A percentile compares a stretch with the other conserved stretches of the same genome.
These are phyloP conservation scores for Lepiota venenata DNA, from an alignment of 768 basidiomycete species.

Conservation along the genomic window DNA sequence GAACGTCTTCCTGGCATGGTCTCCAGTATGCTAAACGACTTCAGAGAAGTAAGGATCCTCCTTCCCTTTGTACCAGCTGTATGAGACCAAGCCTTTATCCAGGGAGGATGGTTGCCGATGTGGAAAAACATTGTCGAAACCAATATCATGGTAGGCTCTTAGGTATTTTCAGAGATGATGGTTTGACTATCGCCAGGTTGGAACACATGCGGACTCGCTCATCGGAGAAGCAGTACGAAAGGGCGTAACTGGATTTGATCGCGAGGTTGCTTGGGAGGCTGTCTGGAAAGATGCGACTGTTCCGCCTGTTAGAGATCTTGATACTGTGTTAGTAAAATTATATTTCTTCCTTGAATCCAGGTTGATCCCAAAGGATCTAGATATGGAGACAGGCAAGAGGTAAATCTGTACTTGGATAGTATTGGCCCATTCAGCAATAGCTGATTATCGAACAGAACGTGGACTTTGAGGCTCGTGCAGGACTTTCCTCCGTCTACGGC, in stretches of 20 bases:
- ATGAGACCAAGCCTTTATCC: background rate
- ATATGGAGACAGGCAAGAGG: conserved; percentile 64
- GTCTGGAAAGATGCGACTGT: conserved; percentile 71
- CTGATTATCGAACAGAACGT: conserved; percentile 42
- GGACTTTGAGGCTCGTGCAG: conserved; percentile 78
- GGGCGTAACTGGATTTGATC: conserved; percentile 60
- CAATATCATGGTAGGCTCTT: conserved; percentile 60
- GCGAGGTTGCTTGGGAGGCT: conserved; percentile 63
- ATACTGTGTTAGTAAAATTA: conserved; percentile 63
- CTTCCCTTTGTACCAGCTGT: background rate
- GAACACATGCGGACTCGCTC: conserved; percentile 75
- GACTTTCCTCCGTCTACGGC: conserved; percentile 64
- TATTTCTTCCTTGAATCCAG: conserved; percentile 1
- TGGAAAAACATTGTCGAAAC: conserved; percentile 89
- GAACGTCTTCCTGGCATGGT: conserved; percentile 76
- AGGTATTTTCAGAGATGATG: background rate
- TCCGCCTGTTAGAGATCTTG: conserved; percentile 52
- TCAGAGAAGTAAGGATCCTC: conserved; percentile 43
- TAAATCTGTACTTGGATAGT: conserved; percentile 15
- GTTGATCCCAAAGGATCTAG: background rate
- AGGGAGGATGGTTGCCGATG: conserved; percentile 84
- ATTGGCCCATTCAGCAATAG: background rate
- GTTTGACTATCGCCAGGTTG: conserved; percentile 41
- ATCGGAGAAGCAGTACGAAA: conserved; percentile 69
- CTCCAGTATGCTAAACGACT: conserved; percentile 77